Conservation (phyloP, 2,329 filamentous ascomycete species). For the Colletotrichum cuscutae region DNA sequence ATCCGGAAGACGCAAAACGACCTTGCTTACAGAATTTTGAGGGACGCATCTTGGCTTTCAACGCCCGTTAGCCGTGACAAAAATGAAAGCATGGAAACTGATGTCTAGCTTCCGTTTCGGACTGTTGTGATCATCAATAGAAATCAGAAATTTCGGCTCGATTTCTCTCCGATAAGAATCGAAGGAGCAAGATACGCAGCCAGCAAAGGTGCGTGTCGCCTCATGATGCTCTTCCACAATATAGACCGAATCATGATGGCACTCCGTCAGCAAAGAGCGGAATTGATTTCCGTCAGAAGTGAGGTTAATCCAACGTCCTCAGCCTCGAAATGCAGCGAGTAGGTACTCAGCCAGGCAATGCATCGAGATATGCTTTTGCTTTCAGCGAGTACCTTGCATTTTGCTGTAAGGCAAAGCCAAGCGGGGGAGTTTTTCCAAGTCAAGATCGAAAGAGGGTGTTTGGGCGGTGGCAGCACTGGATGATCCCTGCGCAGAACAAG, state of each 20-base stretch:
- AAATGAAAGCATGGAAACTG: slow-evolving; percentile 3
- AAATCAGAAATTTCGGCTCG: background rate
- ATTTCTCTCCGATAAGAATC: background rate
- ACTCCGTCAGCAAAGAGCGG: background rate
- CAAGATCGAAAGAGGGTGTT: background rate
- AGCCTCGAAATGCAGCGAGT: background rate
- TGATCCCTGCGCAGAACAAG: background rate
- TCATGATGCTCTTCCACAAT: background rate
- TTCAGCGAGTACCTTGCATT: background rate
- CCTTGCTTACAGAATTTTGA: slow-evolving; percentile 5
- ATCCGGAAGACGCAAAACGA: too few relatives aligned
- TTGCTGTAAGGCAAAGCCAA: background rate
- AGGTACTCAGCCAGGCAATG: background rate
- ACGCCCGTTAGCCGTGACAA: background rate
- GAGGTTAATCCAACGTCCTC: background rate
- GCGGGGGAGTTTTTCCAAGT: background rate
- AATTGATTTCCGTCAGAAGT: background rate
- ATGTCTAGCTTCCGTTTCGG: background rate
- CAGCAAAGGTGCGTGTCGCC: background rate
- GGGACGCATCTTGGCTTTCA: background rate
- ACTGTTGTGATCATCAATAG: background rate
- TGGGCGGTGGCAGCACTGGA: background rate
- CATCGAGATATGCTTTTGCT: background rate
- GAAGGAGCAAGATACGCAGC: background rate
- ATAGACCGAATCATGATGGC: background rate